Conservation (phyloP, 495 filamentous ascomycete species). For the Penicillium salamii region DNA sequence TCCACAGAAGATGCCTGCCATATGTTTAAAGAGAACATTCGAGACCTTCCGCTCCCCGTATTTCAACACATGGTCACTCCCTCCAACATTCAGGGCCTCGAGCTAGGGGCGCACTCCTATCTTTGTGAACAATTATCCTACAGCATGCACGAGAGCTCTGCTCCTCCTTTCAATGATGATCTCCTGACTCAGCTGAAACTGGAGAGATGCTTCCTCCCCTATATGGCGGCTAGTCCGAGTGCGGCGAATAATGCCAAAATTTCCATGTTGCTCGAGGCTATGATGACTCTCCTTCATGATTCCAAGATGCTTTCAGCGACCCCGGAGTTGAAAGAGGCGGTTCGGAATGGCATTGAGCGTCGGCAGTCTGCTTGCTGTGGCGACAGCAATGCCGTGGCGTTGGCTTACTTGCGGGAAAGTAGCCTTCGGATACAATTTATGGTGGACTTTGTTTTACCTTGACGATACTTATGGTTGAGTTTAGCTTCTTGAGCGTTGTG, state of each 20-base stretch:
- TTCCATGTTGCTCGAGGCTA: conserved; percentile 68
- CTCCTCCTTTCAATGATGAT: conserved; percentile 46
- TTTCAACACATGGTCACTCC: conserved; percentile 70
- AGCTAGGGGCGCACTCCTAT: conserved; percentile 49
- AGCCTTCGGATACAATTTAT: conserved; percentile 38
- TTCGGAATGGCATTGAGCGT: conserved; percentile 67
- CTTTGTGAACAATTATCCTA: conserved; percentile 65
- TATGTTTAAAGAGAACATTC: conserved; percentile 61
- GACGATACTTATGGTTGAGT: neutral
- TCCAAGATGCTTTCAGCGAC: conserved; percentile 41
- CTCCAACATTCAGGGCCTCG: conserved; percentile 44
- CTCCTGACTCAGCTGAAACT: conserved; percentile 58
- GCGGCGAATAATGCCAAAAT: conserved; percentile 77
- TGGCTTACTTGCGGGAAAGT: conserved; percentile 41
- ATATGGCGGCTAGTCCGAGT: conserved; percentile 58
- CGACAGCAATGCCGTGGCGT: conserved; percentile 33
- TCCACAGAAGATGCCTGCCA: conserved; percentile 61
- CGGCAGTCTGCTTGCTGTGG: conserved; percentile 36
- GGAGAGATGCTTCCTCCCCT: conserved; percentile 68
- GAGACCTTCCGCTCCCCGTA: conserved; percentile 61
- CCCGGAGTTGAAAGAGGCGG: conserved; percentile 44
- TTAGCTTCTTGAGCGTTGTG: neutral
- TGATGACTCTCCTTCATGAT: conserved; percentile 59
- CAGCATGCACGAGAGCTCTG: conserved; percentile 56
- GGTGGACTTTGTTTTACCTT: conserved; percentile 21